Evolutionary conservation across 352 stramenopile species (phyloP).

Genomic region (Blastocystis hominis): DNA sequence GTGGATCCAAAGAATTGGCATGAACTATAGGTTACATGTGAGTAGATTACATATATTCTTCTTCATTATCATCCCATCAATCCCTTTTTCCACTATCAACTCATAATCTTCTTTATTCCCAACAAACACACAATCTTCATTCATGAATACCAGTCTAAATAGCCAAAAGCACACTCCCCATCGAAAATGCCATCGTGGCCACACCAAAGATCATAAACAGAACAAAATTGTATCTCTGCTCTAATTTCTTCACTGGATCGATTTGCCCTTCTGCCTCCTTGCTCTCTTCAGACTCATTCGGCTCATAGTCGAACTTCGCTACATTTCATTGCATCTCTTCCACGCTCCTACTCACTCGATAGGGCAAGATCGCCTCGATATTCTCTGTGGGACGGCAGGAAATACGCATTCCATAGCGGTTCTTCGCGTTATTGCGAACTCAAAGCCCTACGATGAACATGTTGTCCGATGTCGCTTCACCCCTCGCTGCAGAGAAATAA

Average conservation of each 20-base stretch:
- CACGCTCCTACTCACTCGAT: neutral
- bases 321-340: neutral
- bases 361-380: neutral
- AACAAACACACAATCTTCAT: neutral
- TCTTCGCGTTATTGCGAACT: neutral
- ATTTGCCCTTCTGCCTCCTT: neutral
- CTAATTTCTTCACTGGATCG: neutral
- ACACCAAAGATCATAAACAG: neutral
- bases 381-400: neutral
- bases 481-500: constrained; percentile 21
- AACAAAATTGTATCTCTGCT: neutral
- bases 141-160: no score
- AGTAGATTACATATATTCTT: no score
- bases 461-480: constrained; percentile 8
- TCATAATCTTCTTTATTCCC: no score
- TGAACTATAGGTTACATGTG: no score
- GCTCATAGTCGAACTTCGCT: neutral
- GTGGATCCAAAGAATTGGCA: no score
- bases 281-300: neutral
- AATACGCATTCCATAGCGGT: neutral
- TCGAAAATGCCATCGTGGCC: neutral
- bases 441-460: neutral
- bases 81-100: no score
- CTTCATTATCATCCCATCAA: no score
- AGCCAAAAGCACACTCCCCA: neutral